phyloP scores from a whole-genome alignment of 1,284 basidiomycete genomes.

The Athelia psychrophila region DNA sequence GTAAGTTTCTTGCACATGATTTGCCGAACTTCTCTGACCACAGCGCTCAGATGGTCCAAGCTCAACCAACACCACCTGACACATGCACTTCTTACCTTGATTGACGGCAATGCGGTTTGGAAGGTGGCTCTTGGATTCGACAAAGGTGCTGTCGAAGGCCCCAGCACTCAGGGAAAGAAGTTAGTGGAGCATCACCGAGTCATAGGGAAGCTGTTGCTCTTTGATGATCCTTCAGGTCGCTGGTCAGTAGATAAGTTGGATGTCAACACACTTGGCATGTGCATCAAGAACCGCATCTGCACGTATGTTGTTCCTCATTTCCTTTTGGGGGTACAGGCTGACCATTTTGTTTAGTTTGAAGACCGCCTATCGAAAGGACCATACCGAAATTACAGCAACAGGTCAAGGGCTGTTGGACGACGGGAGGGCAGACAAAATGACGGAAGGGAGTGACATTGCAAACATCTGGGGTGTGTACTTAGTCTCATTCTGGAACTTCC shows the following conservation, averaged over 20 bases:
- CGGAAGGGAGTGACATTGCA: constrained; percentile 2
- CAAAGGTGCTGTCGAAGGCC: not conserved
- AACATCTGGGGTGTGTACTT: constrained; percentile 11
- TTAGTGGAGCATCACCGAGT: not conserved
- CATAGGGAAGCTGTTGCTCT: not conserved
- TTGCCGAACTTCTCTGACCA: too few species aligned
- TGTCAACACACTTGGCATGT: not conserved
- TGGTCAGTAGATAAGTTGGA: not conserved
- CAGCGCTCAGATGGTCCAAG: too few species aligned
- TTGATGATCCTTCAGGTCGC: not conserved
- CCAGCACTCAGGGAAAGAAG: not conserved
- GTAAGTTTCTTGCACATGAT: too few species aligned
- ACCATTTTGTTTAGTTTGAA: not conserved
- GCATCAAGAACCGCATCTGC: not conserved
- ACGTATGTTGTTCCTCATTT: not conserved
- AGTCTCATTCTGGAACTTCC: not conserved
- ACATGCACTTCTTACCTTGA: not conserved
- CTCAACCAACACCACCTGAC: not conserved
- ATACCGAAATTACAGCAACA: not conserved
- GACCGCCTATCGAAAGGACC: not conserved
- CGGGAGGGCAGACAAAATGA: constrained; percentile 7
- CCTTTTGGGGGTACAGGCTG: not conserved
- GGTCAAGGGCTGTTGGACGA: not conserved
- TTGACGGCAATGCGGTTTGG: not conserved
- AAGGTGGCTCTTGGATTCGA: not conserved